Conservation (phyloP, 2,329 filamentous ascomycete genomes). For the Chaetomium globosum region DNA sequence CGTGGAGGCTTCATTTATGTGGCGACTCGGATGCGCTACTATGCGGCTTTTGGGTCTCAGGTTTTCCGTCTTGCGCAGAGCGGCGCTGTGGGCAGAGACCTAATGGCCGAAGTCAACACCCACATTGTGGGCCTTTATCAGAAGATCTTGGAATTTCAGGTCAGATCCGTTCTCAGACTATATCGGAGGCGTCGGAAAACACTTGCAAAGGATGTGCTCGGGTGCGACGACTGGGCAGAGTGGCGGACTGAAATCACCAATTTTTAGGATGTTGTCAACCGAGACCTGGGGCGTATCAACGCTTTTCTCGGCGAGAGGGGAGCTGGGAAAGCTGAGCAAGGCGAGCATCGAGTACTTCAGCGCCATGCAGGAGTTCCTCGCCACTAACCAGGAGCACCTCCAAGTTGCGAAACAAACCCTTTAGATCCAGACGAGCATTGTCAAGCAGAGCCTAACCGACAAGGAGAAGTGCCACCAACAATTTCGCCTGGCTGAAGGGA, state of each 20-base stretch:
- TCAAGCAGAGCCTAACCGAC: conserved; percentile 3
- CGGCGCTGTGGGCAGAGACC: conserved; percentile 20
- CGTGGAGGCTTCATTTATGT: conserved; percentile 42
- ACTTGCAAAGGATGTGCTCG: background rate
- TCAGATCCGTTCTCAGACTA: conserved; percentile 42
- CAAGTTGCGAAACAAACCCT: conserved; percentile 6
- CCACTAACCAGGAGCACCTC: background rate
- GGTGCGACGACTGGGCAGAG: background rate
- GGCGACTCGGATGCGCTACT: conserved; percentile 42
- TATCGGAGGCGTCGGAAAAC: conserved; percentile 28
- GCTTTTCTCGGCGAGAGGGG: conserved; percentile 1
- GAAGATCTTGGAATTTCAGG: conserved; percentile 43
- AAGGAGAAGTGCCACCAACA: conserved; percentile 20
- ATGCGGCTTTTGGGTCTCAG: conserved; percentile 39
- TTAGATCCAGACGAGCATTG: background rate
- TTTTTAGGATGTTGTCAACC: background rate
- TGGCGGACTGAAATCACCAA: background rate
- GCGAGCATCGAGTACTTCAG: background rate
- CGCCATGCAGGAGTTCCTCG: background rate
- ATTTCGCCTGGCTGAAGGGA: conserved; percentile 12
- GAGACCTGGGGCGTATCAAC: background rate
- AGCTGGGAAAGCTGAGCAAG: background rate
- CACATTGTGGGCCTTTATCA: conserved; percentile 40
- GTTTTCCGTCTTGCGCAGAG: conserved; percentile 13
- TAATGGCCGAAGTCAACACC: conserved; percentile 23